Evolutionary conservation across 2,329 filamentous ascomycete species (phyloP), one percentile per base, ranked within the genome.

Genomic region (Ceratocystis diversiconidia): DNA sequence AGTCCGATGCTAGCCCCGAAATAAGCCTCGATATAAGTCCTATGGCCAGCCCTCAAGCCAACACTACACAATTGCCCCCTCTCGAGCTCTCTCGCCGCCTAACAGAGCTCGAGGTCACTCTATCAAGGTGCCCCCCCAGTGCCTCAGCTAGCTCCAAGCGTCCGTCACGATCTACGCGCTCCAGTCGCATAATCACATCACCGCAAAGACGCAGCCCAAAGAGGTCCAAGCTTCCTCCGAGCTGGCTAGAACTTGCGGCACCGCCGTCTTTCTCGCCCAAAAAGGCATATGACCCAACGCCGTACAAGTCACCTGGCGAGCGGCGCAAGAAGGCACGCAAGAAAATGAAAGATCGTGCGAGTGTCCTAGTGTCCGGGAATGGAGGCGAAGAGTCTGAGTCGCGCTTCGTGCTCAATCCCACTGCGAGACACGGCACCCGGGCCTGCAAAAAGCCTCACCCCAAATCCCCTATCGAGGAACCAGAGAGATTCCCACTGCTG

Each of bases 261-360:
- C 25, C 28, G 52, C 25, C 28, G 52, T 28, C 52, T 28, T 65
- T 65, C 19, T 55, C 55, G 52, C 63, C 63, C 12, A 65, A 65
- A 44, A 65, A 65, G 25, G 52, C 41, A n/a, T 65, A 65, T 43
- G 63, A 65, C 28, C 52, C 63, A 17, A 65, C 52, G 10, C 63
- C 63, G 2, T 65, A 65, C 43, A 44, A 19, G 25, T 43, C 63
- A 8, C 63, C 63, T 5, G 43, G 52, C 12, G 43, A 65, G 41
- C 52, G 57, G 10, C 63, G 55, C 25, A 65, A 65, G 63, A 65
- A 60, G 57, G 43, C 43, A 8, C 63, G 63, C 52, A 60, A 59
- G 55, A 59, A 48, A 43, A 57, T 57, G 52, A 57, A 57, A 28
- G 52, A 57, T n/a, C 52, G 52, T 15, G 30, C 22, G 22, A 57